phyloP scores from a whole-genome alignment of 1,139 yeast species.

The Eremothecium coryli region DNA sequence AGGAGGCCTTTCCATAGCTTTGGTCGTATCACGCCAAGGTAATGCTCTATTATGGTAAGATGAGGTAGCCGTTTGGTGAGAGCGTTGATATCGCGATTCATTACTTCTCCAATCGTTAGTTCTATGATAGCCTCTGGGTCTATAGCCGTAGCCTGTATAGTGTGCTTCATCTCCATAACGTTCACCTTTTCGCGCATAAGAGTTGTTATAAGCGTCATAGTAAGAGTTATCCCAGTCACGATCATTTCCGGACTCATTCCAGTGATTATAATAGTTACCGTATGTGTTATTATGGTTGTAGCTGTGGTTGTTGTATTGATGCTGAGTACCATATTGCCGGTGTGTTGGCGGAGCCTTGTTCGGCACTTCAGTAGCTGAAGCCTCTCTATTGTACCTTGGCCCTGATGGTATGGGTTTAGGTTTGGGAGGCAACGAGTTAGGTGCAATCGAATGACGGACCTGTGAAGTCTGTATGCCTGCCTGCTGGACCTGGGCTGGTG shows the following conservation, averaged over 20 bases:
- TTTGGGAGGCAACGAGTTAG: slow-evolving; percentile 1
- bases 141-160: slow-evolving; percentile 4
- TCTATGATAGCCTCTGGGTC: slow-evolving; percentile 3
- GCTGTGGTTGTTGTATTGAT: not conserved
- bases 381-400: slow-evolving; percentile 3
- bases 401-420: slow-evolving; percentile 1
- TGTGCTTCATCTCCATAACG: slow-evolving; percentile 4
- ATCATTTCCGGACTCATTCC: not conserved
- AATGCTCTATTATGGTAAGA: no score
- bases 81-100: slow-evolving; percentile 2
- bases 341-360: not conserved
- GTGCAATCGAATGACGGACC: not conserved
- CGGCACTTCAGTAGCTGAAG: not conserved
- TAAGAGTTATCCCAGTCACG: not conserved
- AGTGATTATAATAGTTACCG: slow-evolving; percentile 2
- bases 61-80: no score
- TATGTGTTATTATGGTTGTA: no score
- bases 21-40: slow-evolving; percentile 1
- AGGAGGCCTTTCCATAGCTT: not conserved
- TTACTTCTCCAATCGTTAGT: slow-evolving; percentile 1
- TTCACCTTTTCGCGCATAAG: slow-evolving; percentile 1
- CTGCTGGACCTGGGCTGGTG: not conserved
- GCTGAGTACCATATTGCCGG: slow-evolving; percentile 1
- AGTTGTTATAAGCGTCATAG: slow-evolving; percentile 1
- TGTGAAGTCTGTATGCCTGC: not conserved